Conservation (phyloP, 2,329 filamentous ascomycete genomes). For the Fusarium devonianum region DNA sequence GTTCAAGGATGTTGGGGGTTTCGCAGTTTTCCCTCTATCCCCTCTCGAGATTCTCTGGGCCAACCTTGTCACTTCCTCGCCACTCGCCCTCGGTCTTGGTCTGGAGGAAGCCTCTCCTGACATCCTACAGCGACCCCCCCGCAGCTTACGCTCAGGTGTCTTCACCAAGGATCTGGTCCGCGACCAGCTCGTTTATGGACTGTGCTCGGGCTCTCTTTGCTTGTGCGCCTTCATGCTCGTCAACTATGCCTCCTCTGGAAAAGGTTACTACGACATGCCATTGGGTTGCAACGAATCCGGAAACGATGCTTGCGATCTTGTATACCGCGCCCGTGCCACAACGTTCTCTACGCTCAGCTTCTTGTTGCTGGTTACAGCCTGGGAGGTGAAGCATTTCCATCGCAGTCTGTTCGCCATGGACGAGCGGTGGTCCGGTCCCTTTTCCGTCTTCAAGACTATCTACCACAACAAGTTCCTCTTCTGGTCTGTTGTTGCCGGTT, state of each 20-base stretch:
- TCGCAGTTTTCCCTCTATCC: conserved; percentile 74
- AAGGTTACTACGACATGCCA: conserved; percentile 59
- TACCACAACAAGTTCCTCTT: conserved; percentile 74
- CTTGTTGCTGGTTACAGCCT: conserved; percentile 71
- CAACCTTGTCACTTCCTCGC: conserved; percentile 76
- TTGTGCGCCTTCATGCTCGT: conserved; percentile 68
- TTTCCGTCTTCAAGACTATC: conserved; percentile 65
- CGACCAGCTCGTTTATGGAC: conserved; percentile 72
- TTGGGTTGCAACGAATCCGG: conserved; percentile 64
- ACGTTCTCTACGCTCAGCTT: conserved; percentile 75
- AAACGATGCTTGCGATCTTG: conserved; percentile 58
- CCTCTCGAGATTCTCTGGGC: conserved; percentile 80
- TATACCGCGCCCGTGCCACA: conserved; percentile 71
- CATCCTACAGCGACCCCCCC: conserved; percentile 71
- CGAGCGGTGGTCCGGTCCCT: conserved; percentile 55
- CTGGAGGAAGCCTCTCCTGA: conserved; percentile 74
- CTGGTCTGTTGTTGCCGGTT: conserved; percentile 67
- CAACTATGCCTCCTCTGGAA: conserved; percentile 57
- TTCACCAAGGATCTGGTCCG: conserved; percentile 70
- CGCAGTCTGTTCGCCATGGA: conserved; percentile 74
- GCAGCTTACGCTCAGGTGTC: conserved; percentile 64
- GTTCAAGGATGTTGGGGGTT: conserved; percentile 66
- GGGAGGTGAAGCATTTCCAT: conserved; percentile 77
- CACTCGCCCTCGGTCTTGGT: conserved; percentile 75
- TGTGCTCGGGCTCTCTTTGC: conserved; percentile 68